Conservation (phyloP, 139 green algal species). For the Micractinium conductrix region DNA sequence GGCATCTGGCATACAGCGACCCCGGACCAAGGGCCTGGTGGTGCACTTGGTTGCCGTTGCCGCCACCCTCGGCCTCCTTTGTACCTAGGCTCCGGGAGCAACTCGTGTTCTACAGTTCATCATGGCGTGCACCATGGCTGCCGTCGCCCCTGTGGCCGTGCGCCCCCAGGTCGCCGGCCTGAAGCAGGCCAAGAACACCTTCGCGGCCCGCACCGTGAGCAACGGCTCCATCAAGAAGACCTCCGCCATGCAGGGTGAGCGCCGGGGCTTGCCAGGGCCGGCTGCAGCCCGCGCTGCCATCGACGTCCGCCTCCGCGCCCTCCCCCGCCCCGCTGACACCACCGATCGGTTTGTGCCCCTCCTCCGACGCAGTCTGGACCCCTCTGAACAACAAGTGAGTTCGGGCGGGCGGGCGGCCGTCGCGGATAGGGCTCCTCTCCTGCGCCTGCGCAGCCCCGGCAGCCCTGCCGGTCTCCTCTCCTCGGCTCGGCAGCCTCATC, state of each 20-base stretch:
- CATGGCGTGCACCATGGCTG: conserved; percentile 11
- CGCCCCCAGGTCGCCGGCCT: conserved; percentile 8
- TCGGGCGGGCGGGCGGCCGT: background rate
- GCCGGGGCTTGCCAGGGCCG: background rate
- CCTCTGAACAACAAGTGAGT: conserved; percentile 64
- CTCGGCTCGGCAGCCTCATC: background rate
- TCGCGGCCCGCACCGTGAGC: conserved; percentile 38
- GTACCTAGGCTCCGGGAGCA: too few relatives aligned
- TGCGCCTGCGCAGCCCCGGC: too few relatives aligned
- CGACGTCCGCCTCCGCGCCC: background rate
- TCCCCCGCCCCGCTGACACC: background rate
- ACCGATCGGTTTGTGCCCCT: background rate
- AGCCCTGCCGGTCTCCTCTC: background rate
- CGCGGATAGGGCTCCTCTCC: too few relatives aligned
- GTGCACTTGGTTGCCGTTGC: too few relatives aligned
- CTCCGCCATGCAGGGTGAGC: conserved; percentile 36
- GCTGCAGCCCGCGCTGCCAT: background rate
- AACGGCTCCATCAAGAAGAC: conserved; percentile 49
- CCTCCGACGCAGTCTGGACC: conserved; percentile 47
- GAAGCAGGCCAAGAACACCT: conserved; percentile 44
- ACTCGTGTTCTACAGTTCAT: too few relatives aligned
- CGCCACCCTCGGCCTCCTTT: background rate
- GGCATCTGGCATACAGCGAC: too few relatives aligned
- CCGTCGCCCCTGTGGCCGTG: conserved; percentile 27
- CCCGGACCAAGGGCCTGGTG: too few relatives aligned